These are phyloP conservation scores for Oryza glaberrima DNA, from an alignment of 176 grass and related monocot genomes.

Conservation along the genomic window DNA sequence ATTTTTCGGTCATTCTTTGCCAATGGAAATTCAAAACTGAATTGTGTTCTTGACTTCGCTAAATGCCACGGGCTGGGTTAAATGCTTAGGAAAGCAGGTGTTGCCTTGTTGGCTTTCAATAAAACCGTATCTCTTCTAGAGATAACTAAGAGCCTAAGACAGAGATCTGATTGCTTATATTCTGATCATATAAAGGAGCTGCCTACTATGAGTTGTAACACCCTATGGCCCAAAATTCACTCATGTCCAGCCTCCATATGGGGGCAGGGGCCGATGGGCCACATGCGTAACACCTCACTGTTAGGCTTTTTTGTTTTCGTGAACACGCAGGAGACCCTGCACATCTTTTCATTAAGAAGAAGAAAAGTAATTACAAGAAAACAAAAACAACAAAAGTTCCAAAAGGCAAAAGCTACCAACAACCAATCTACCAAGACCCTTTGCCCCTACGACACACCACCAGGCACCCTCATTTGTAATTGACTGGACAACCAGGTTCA, in stretches of 20 bases:
- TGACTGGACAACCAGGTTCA: neutral
- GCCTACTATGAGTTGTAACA: neutral
- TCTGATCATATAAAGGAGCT: neutral
- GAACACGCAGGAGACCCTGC: neutral
- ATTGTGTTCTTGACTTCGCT: neutral
- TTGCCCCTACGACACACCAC: neutral
- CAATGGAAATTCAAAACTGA: neutral
- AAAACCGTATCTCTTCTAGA: neutral
- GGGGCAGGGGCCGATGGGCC: neutral
- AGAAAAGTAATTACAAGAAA: neutral
- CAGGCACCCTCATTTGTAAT: neutral
- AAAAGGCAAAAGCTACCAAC: neutral
- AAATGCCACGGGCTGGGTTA: neutral
- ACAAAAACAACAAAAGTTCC: neutral
- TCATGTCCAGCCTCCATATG: neutral
- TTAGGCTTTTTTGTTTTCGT: too few relatives aligned
- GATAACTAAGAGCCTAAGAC: neutral
- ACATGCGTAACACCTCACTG: neutral
- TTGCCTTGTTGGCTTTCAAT: neutral
- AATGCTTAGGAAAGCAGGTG: slow-evolving; percentile 1
- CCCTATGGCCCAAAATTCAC: neutral
- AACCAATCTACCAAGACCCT: neutral
- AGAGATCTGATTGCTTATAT: neutral
- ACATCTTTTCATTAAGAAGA: neutral
- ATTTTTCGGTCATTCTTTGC: neutral